Evolutionary conservation across 352 stramenopile species (phyloP).

Genomic region (Pythium oligandrum): DNA sequence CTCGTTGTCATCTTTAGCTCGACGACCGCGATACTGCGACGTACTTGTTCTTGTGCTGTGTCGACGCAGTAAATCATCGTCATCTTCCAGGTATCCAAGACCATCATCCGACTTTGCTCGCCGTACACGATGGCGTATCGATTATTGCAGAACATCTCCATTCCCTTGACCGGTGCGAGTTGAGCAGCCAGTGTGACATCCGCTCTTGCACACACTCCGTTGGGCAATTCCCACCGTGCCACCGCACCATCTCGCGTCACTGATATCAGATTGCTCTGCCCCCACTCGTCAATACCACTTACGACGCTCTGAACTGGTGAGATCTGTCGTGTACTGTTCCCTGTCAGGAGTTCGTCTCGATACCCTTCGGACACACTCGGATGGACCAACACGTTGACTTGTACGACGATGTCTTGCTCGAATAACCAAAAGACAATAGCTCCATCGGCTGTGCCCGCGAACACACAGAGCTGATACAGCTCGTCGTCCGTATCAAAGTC

Average conservation of each 20-base stretch:
- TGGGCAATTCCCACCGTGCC: slow-evolving; percentile 63
- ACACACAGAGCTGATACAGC: slow-evolving; percentile 59
- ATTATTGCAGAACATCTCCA: slow-evolving; percentile 72
- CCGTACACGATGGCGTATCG: slow-evolving; percentile 69
- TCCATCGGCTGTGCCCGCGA: slow-evolving; percentile 60
- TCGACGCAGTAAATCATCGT: slow-evolving; percentile 65
- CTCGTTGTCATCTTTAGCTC: slow-evolving; percentile 33
- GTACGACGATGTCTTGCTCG: slow-evolving; percentile 45
- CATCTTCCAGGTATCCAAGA: slow-evolving; percentile 76
- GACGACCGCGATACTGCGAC: slow-evolving; percentile 55
- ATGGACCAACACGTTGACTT: slow-evolving; percentile 63
- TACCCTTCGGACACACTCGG: slow-evolving; percentile 9
- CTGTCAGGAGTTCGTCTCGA: slow-evolving; percentile 8
- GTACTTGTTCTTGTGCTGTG: slow-evolving; percentile 76
- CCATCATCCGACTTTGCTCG: slow-evolving; percentile 68
- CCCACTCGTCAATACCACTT: slow-evolving; percentile 74
- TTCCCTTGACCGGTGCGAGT: slow-evolving; percentile 53
- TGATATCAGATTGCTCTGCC: slow-evolving; percentile 64
- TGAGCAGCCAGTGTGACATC: slow-evolving; percentile 49
- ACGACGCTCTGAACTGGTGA: slow-evolving; percentile 52
- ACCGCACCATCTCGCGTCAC: slow-evolving; percentile 48
- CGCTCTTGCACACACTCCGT: slow-evolving; percentile 50
- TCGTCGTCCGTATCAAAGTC: slow-evolving; percentile 25
- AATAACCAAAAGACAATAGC: slow-evolving; percentile 72
- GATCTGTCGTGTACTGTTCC: not conserved